These are phyloP conservation scores for Asterella californica DNA, from an alignment of 225 moss, liverwort and hornwort genomes.

Conservation along the genomic window DNA sequence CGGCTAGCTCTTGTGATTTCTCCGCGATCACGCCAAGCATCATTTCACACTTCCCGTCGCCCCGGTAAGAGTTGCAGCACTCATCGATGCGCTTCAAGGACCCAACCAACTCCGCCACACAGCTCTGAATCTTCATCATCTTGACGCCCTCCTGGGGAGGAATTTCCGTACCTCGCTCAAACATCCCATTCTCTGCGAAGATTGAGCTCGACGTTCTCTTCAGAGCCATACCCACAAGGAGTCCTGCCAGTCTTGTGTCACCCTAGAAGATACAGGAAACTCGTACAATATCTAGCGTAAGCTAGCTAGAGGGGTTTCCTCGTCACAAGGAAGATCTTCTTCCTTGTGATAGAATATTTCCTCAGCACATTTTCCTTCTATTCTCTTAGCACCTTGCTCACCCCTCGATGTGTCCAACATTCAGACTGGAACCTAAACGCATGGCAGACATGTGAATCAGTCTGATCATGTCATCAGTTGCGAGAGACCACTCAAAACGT, in stretches of 20 bases:
- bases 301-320: too few species aligned
- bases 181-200: background rate
- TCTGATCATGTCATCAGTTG: too few species aligned
- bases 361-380: background rate
- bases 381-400: too few species aligned
- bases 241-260: background rate
- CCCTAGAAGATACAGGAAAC: background rate
- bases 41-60: background rate
- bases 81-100: background rate
- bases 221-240: conserved; percentile 3
- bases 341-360: background rate
- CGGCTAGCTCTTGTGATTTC: background rate
- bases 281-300: background rate
- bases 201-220: background rate
- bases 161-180: background rate
- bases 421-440: too few species aligned
- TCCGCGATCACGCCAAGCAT: background rate
- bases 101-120: background rate
- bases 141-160: background rate
- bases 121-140: background rate
- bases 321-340: background rate
- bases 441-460: too few species aligned
- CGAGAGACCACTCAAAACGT: too few species aligned
- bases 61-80: background rate
- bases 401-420: too few species aligned